A percentile compares a stretch with the other conserved stretches of the same genome.
Evolutionary conservation across 345 rosid genomes (phyloP).

Genomic region (Eucalyptus urophylla): DNA sequence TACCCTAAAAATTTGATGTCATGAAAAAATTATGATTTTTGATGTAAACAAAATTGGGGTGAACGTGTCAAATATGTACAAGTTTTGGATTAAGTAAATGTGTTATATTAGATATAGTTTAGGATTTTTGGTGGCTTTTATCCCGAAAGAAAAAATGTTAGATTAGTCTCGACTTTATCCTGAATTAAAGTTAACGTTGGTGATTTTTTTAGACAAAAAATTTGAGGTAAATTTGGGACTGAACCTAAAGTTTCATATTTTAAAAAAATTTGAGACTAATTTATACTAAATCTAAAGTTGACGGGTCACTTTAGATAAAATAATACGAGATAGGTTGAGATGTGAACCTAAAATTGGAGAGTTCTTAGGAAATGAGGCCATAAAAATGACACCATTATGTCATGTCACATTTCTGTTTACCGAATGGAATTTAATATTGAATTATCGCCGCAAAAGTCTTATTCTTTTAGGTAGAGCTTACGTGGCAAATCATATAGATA

Average conservation of each 20-base stretch:
- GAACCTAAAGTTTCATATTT: neutral
- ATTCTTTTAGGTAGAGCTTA: neutral
- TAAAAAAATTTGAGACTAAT: neutral
- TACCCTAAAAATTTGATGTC: too few relatives aligned
- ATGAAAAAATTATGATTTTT: too few relatives aligned
- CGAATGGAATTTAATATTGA: neutral
- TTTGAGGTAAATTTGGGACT: neutral
- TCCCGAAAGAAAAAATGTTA: too few relatives aligned
- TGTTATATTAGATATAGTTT: too few relatives aligned
- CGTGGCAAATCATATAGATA: neutral
- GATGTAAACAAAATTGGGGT: fast-evolving
- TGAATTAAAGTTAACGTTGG: too few relatives aligned
- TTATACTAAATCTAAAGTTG: neutral
- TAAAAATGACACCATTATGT: neutral
- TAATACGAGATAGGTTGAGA: too few relatives aligned
- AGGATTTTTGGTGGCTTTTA: too few relatives aligned
- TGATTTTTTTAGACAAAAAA: neutral
- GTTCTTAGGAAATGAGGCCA: neutral
- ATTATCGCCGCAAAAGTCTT: neutral
- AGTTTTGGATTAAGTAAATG: too few relatives aligned
- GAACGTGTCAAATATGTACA: too few relatives aligned
- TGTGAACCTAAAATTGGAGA: neutral
- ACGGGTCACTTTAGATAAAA: neutral
- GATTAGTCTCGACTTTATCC: too few relatives aligned
- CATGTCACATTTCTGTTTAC: neutral